A percentile compares a stretch with the other conserved stretches of the same genome.
phyloP scores from a whole-genome alignment of 2,329 filamentous ascomycete species.

The Arachnopeziza araneosa region DNA sequence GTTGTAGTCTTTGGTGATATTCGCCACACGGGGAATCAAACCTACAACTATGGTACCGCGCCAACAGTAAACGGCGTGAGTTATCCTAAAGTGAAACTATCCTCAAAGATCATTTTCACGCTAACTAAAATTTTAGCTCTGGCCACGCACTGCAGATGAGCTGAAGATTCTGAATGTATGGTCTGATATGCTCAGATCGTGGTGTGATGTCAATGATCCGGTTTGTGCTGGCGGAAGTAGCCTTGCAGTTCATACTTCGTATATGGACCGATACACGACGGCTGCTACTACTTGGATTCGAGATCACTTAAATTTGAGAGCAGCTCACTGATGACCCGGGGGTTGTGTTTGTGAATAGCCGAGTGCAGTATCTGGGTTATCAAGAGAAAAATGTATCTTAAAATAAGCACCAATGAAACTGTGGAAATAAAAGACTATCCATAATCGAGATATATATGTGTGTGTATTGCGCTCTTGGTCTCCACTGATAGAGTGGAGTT shows the following conservation, averaged over 20 bases:
- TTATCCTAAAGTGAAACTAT: background rate
- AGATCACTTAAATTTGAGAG: background rate
- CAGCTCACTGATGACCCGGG: background rate
- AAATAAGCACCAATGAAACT: no score
- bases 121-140: background rate
- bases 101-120: background rate
- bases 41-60: background rate
- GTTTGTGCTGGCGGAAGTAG: conserved; percentile 34
- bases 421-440: no score
- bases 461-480: no score
- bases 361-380: no score
- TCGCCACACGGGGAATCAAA: conserved; percentile 1
- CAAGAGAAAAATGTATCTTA: no score
- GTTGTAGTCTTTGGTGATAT: background rate
- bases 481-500: no score
- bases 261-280: conserved; percentile 30
- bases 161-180: background rate
- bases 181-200: conserved; percentile 25
- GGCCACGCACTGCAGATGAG: background rate
- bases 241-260: conserved; percentile 33
- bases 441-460: no score
- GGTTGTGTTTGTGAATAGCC: no score
- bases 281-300: background rate
- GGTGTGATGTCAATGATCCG: conserved; percentile 34
- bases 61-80: background rate